Evolutionary conservation across 2,329 filamentous ascomycete genomes (phyloP).

Genomic region (Colletotrichum sp.): DNA sequence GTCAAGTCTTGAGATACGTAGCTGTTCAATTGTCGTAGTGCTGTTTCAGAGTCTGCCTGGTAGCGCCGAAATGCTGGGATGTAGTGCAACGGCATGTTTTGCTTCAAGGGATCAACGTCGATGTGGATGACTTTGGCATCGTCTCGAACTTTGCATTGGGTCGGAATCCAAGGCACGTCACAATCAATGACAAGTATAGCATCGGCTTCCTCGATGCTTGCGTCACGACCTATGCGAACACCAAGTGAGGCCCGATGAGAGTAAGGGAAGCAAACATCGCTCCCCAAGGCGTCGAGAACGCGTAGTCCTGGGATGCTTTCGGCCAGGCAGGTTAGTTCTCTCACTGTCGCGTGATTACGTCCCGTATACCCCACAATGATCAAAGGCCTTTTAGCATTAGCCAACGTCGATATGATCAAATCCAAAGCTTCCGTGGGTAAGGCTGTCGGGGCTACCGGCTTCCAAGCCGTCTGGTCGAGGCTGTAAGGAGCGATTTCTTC

Average conservation of each 20-base stretch:
- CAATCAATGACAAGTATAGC: constrained; percentile 87
- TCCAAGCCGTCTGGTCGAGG: constrained; percentile 74
- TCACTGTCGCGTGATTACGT: constrained; percentile 68
- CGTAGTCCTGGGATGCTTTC: constrained; percentile 70
- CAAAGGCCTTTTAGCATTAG: constrained; percentile 68
- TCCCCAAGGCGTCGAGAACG: constrained; percentile 78
- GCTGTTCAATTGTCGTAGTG: neutral
- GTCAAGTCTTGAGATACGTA: constrained; percentile 30
- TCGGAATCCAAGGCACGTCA: constrained; percentile 92
- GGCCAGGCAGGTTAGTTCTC: constrained; percentile 69
- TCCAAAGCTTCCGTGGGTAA: constrained; percentile 57
- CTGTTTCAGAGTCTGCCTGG: constrained; percentile 57
- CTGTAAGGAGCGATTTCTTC: constrained; percentile 78
- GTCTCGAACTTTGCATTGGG: constrained; percentile 62
- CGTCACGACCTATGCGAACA: constrained; percentile 75
- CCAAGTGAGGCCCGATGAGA: constrained; percentile 73
- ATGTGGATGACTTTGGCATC: constrained; percentile 66
- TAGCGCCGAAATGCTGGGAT: constrained; percentile 70
- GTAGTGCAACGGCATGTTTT: constrained; percentile 78
- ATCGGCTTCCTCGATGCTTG: constrained; percentile 77
- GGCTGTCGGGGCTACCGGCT: constrained; percentile 70
- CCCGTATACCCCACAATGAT: constrained; percentile 75
- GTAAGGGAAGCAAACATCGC: constrained; percentile 82
- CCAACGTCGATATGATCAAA: constrained; percentile 67
- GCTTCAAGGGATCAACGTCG: constrained; percentile 70